Evolutionary conservation across 2,329 filamentous ascomycete species (phyloP).

Genomic region (Sporothrix curviconia): DNA sequence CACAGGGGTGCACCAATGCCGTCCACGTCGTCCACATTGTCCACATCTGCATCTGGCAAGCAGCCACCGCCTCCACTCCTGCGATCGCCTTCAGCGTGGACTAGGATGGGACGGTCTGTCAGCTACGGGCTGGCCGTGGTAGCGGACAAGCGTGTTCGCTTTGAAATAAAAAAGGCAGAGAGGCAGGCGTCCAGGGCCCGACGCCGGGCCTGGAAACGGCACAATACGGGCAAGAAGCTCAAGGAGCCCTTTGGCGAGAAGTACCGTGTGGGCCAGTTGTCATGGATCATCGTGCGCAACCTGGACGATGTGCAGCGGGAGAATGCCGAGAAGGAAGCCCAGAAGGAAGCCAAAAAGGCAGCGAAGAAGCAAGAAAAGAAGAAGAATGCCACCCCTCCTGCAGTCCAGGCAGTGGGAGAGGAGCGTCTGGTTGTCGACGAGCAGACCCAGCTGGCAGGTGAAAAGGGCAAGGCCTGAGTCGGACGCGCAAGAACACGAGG

Average conservation of each 20-base stretch:
- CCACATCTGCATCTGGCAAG: too few relatives aligned
- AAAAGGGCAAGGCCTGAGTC: too few relatives aligned
- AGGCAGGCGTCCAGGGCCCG: slow-evolving; percentile 19
- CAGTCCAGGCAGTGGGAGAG: too few relatives aligned
- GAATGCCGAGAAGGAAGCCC: slow-evolving; percentile 2
- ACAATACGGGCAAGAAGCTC: slow-evolving; percentile 22
- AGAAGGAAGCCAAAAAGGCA: slow-evolving; percentile 5
- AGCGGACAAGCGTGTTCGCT: slow-evolving; percentile 23
- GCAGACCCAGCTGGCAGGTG: too few relatives aligned
- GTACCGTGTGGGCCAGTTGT: slow-evolving; percentile 5
- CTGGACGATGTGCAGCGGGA: slow-evolving; percentile 11
- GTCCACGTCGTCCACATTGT: too few relatives aligned
- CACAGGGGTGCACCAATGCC: too few relatives aligned
- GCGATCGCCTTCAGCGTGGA: neutral
- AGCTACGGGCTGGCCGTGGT: slow-evolving; percentile 20
- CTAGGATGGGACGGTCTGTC: neutral
- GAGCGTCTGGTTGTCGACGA: too few relatives aligned
- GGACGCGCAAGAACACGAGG: too few relatives aligned
- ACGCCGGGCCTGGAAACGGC: slow-evolving; percentile 24
- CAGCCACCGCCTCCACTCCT: neutral
- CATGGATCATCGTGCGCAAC: slow-evolving; percentile 15
- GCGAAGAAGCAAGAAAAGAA: neutral
- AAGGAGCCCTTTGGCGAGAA: slow-evolving; percentile 16
- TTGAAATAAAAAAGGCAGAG: slow-evolving; percentile 21
- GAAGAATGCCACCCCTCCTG: neutral